These are phyloP conservation scores for Rhodotorula paludigena DNA, from an alignment of 768 basidiomycete species.

Conservation along the genomic window DNA sequence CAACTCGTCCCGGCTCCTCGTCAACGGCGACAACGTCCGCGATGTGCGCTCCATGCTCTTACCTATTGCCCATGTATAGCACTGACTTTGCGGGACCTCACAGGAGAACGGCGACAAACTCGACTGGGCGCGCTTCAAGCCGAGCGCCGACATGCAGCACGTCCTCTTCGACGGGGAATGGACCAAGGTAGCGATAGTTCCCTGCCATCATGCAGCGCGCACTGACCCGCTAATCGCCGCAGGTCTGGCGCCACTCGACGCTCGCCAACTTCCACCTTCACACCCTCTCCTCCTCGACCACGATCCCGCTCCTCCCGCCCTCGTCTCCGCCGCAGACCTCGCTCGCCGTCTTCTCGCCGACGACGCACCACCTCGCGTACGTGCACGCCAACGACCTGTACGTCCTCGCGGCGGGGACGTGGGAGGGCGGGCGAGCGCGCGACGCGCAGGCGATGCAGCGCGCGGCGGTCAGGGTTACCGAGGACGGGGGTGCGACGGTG, in stretches of 20 bases:
- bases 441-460: neutral
- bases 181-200: conserved; percentile 55
- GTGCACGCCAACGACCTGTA: conserved; percentile 86
- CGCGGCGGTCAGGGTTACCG: conserved; percentile 64
- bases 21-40: conserved; percentile 58
- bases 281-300: conserved; percentile 60
- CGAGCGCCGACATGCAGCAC: conserved; percentile 87
- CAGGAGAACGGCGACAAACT: conserved; percentile 43
- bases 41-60: conserved; percentile 54
- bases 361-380: conserved; percentile 72
- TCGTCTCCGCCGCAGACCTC: conserved; percentile 56
- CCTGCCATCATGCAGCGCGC: conserved; percentile 30
- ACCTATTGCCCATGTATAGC: neutral
- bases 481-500: conserved; percentile 70
- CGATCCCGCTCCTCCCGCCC: conserved; percentile 59
- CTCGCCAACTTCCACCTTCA: conserved; percentile 93
- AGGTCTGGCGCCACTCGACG: conserved; percentile 93
- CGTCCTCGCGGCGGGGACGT: conserved; percentile 48
- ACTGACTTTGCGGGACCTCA: conserved; percentile 16
- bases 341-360: conserved; percentile 83
- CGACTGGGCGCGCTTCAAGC: conserved; percentile 48
- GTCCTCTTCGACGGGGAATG: conserved; percentile 73
- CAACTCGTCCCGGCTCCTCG: conserved; percentile 62
- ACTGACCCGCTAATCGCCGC: neutral
- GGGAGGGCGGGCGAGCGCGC: neutral